Base-by-base conservation (phyloP, 768 basidiomycete species). In the Mycena latifolia region DNA sequence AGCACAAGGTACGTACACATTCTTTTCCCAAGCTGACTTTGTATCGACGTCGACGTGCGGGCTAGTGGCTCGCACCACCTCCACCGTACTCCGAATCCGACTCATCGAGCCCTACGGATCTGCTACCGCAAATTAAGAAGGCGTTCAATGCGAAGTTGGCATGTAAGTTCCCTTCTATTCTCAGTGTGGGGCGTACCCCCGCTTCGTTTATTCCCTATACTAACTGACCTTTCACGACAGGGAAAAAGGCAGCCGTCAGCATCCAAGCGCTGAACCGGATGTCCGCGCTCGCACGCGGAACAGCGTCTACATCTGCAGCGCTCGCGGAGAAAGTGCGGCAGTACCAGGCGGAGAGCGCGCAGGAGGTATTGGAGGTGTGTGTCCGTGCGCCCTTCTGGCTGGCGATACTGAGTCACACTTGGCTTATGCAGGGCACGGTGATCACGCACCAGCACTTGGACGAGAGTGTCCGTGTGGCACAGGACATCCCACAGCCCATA, bases 241-340 rank as follows among this genome's bases (percentile, higher is more conserved):
- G 95, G 94, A 91, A 92, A 71, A 94, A 93, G 75, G 95, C 95
- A 6, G 92, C 94, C 4, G 85, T 92, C 74, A 89, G 93, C 59
- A 94, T 97, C 84, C 92, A 91, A 76, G 95, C 96, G 20, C 86
- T 95, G 78, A 90, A 89, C 73, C 84, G 94, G 63, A 91, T 98
- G 91, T 84, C 91, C 20, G 79, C 84, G 35, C 81, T 92, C 37
- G 87, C 85, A 3, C 71, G 75, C 28, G 9, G 82, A 80, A n/a
- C n/a, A n/a, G n/a, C n/a, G n/a, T n/a, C n/a, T n/a, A n/a, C n/a
- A 41, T 82, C 84, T 6, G 82, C 82, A 55, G 79, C 84, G 69
- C 79, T 93, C 55, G 83, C 84, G 47, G 84, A 85, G 48, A 85
- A 91, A 52, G 76, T 96, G 33, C 79, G 81, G 72, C 80, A 89